Conservation (phyloP, 805 yeast species). For the Clavispora asparagi region DNA sequence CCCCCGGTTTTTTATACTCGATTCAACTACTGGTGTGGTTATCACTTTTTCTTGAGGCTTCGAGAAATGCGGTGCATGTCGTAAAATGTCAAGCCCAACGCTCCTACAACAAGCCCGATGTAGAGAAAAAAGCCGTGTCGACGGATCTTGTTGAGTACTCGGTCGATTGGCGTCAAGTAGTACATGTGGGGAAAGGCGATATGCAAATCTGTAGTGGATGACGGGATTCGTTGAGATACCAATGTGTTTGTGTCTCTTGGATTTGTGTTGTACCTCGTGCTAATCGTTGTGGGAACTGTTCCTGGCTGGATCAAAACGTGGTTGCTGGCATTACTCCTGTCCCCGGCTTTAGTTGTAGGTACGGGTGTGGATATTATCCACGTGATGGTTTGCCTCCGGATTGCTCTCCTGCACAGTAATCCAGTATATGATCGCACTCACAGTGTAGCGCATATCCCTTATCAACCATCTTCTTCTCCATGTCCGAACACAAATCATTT, state of each 20-base stretch:
- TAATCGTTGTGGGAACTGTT: no score
- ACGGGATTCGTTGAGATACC: no score
- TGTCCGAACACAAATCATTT: conserved; percentile 29
- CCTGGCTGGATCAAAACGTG: no score
- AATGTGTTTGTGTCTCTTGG: no score
- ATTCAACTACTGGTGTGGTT: not conserved
- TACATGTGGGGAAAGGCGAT: not conserved
- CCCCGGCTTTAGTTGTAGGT: not conserved
- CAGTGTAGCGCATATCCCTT: not conserved
- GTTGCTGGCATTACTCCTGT: not conserved
- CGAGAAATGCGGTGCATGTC: conserved; percentile 15
- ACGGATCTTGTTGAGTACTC: conserved; percentile 24
- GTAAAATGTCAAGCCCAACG: conserved; percentile 15
- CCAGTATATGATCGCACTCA: not conserved
- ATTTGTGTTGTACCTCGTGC: no score
- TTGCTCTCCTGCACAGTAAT: conserved; percentile 9
- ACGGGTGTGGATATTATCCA: not conserved
- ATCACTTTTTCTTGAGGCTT: conserved; percentile 7
- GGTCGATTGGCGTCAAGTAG: conserved; percentile 24
- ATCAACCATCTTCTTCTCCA: conserved; percentile 7
- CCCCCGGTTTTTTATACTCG: not conserved
- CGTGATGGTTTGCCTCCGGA: not conserved
- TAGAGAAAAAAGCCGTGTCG: conserved; percentile 33
- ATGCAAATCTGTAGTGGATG: no score
- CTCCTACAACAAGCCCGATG: conserved; percentile 24